Base-by-base conservation (phyloP, 2,329 filamentous ascomycete genomes). In the Neoascochyta sp. region DNA sequence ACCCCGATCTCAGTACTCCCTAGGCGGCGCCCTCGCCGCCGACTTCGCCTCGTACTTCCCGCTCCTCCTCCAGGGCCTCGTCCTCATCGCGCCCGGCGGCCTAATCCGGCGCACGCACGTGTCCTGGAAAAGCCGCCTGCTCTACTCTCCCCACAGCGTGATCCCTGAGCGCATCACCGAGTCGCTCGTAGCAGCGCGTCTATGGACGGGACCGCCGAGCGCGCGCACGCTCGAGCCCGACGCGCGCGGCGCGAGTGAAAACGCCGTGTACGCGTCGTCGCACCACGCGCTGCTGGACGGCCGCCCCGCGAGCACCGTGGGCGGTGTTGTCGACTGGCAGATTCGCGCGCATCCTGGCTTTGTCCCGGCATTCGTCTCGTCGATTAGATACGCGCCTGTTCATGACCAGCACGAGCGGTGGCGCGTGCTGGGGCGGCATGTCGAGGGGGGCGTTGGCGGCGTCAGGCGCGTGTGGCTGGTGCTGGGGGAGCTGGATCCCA, bases 81-180 rank as follows among this genome's bases (percentile, higher is more conserved):
- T 92, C 8, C 74, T 95, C 5, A 73, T 95, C 22, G 86, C 87
- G 0, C 87, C 89, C 0, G 73, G 81, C 0, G 89, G 89, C 0
- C 69, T 95, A 24, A 76, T 95, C 27, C 73, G 83, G n/a, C 62
- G 66, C 4, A 65, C 67, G 9, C 78, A 83, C 49, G 71, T 86
- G 34, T 73, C 74, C 35, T 73, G 74, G 60, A 69, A 70, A 39
- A 79, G 74, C 49, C 73, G 73, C 31, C 45, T 87, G 12, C 66
- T 87, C 7, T 86, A 86, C 54, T 71, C 70, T 4, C 67, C 67
- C 10, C 73, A 73, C 4, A 74, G 73, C 1, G 50, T 78, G 14
- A 54, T 88, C 16, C 82, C 83, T 0, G 74, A 78, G 37, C 66
- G 62, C 25, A 42, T 84, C 6, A 59, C 77, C 2, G 58, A 65